Percentiles rank a stretch among this genome's conserved stretches.
These are phyloP conservation scores for Trichophyton verrucosum DNA, from an alignment of 2,329 filamentous ascomycete species.

Conservation along the genomic window DNA sequence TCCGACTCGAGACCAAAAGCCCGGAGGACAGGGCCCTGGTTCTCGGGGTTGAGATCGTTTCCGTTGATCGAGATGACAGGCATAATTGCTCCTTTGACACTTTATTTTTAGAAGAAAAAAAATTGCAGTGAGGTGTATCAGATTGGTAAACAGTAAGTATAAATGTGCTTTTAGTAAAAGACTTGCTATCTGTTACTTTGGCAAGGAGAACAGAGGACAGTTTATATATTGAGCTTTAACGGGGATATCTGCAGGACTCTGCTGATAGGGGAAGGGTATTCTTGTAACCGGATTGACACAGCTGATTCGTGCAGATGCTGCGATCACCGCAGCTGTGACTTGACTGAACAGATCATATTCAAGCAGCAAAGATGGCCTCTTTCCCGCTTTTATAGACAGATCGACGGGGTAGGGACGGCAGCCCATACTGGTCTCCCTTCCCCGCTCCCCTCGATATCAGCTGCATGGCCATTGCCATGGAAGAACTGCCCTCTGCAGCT, in stretches of 20 bases:
- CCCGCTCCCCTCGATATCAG: background rate
- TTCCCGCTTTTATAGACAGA: background rate
- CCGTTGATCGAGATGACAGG: slow-evolving; percentile 11
- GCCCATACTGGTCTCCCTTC: background rate
- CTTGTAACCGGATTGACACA: background rate
- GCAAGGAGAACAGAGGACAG: background rate
- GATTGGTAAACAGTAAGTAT: background rate
- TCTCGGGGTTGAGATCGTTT: slow-evolving; percentile 9
- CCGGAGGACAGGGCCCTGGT: slow-evolving; percentile 6
- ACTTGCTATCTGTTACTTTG: background rate
- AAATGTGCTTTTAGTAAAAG: background rate
- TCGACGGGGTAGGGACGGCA: background rate
- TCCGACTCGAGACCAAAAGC: slow-evolving; percentile 10
- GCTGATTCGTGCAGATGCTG: background rate
- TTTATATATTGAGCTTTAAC: background rate
- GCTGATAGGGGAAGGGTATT: background rate
- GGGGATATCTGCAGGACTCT: background rate
- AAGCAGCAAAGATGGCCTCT: background rate
- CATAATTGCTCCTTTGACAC: slow-evolving; percentile 4
- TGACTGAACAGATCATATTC: background rate
- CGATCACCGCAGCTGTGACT: background rate
- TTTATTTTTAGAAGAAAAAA: too few species aligned
- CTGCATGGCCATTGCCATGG: background rate
- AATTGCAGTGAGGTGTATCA: background rate
- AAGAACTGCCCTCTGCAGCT: background rate